Conservation (phyloP, 441 rosid species). For the Erodium moschatum region DNA sequence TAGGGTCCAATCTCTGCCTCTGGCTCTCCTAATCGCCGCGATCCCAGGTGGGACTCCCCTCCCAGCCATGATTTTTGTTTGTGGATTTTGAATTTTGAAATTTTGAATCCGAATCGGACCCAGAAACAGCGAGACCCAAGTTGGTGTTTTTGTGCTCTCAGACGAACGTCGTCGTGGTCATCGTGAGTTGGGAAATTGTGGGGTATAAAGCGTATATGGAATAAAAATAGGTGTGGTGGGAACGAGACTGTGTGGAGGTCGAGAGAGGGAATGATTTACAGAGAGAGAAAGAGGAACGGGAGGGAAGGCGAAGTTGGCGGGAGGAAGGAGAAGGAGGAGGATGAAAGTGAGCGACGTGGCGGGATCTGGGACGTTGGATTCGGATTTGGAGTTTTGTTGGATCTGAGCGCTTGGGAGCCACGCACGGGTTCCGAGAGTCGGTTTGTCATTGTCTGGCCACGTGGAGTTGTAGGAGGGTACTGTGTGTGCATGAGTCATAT, state of each 20-base stretch:
- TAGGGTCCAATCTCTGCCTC: slow-evolving; percentile 61
- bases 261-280: neutral
- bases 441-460: neutral
- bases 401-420: slow-evolving; percentile 2
- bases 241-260: neutral
- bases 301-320: neutral
- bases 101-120: neutral
- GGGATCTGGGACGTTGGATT: neutral
- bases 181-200: neutral
- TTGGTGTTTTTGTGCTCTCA: no score
- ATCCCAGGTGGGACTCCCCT: slow-evolving; percentile 62
- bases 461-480: neutral
- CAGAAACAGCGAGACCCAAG: neutral
- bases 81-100: neutral
- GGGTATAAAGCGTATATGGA: no score
- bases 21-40: neutral
- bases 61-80: slow-evolving; percentile 27
- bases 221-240: neutral
- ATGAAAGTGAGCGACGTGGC: neutral
- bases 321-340: neutral
- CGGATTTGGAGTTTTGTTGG: neutral
- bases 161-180: neutral
- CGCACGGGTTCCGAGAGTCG: neutral
- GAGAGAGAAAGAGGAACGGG: neutral
- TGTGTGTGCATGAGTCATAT: no score